A percentile compares a stretch with the other conserved stretches of the same genome.
These are phyloP conservation scores for Myriosclerotinia curreyana DNA, from an alignment of 2,329 filamentous ascomycete genomes.

Conservation along the genomic window DNA sequence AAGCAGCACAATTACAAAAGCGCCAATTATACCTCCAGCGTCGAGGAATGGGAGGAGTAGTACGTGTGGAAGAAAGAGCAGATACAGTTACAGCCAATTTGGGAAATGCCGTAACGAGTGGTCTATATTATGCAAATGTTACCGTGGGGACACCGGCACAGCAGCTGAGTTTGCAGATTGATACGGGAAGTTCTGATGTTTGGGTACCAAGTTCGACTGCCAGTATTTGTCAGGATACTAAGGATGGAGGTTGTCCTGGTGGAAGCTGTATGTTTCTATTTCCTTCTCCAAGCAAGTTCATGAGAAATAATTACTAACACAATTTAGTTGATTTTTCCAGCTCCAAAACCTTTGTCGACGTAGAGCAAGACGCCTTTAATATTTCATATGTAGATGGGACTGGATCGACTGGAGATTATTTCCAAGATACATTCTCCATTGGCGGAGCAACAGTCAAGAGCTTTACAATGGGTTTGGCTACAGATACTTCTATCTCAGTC, in stretches of 20 bases:
- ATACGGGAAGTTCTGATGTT: constrained; percentile 62
- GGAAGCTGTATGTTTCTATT: constrained; percentile 45
- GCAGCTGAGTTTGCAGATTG: constrained; percentile 52
- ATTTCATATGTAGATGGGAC: constrained; percentile 61
- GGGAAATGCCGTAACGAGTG: constrained; percentile 52
- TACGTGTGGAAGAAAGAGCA: constrained; percentile 22
- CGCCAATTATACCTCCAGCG: constrained; percentile 23
- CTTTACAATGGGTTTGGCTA: constrained; percentile 56
- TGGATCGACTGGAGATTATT: constrained; percentile 54
- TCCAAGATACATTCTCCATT: constrained; percentile 54
- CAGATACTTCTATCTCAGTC: constrained; percentile 47
- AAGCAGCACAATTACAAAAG: constrained; percentile 29
- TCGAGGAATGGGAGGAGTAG: constrained; percentile 17
- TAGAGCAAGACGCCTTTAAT: constrained; percentile 48
- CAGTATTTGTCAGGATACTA: constrained; percentile 35
- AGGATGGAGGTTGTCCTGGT: constrained; percentile 44
- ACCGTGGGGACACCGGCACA: constrained; percentile 59
- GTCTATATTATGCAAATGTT: constrained; percentile 49
- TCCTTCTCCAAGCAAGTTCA: neutral
- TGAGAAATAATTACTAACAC: constrained; percentile 5
- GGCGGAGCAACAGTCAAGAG: constrained; percentile 48
- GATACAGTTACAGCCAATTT: constrained; percentile 30
- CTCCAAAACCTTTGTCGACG: constrained; percentile 50
- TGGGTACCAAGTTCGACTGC: constrained; percentile 50
- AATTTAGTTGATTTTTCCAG: constrained; percentile 46